Conservation (phyloP, 345 rosid species). For the Hirschfeldia incana region DNA sequence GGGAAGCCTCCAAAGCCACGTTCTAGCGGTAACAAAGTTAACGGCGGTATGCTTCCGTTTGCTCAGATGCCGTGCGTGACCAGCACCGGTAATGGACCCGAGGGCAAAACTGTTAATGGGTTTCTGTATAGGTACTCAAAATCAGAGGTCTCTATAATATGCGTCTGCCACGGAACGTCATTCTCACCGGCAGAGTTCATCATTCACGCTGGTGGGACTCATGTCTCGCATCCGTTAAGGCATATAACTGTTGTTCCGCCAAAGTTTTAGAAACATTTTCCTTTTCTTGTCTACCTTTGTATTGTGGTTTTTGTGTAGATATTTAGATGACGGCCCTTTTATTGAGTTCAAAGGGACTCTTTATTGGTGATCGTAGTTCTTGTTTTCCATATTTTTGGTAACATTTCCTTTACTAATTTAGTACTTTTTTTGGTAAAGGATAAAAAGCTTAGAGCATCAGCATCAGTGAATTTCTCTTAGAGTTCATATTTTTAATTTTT, state of each 20-base stretch:
- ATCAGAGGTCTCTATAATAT: constrained; percentile 57
- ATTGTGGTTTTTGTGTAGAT: constrained; percentile 2
- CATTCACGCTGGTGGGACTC: constrained; percentile 66
- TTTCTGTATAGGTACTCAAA: constrained; percentile 55
- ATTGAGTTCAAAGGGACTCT: constrained; percentile 22
- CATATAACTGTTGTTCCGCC: constrained; percentile 61
- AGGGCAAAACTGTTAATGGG: constrained; percentile 69
- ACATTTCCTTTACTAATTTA: too few relatives aligned
- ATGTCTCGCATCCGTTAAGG: constrained; percentile 53
- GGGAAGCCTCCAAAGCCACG: constrained; percentile 57
- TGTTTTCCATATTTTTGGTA: too few relatives aligned
- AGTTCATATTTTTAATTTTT: too few relatives aligned
- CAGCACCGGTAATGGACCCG: constrained; percentile 63
- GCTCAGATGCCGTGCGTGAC: constrained; percentile 65
- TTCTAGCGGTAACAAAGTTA: constrained; percentile 3
- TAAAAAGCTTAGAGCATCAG: too few relatives aligned
- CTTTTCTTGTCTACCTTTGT: neutral
- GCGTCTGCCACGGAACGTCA: constrained; percentile 70
- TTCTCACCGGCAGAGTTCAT: constrained; percentile 77
- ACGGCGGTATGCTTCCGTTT: constrained; percentile 24
- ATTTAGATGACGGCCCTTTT: neutral
- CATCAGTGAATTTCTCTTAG: too few relatives aligned
- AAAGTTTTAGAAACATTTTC: constrained; percentile 4
- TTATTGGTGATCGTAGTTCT: too few relatives aligned
- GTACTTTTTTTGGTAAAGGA: too few relatives aligned